Evolutionary conservation across 2,329 filamentous ascomycete species (phyloP).

Genomic region (Berkeleyomyces basicola): DNA sequence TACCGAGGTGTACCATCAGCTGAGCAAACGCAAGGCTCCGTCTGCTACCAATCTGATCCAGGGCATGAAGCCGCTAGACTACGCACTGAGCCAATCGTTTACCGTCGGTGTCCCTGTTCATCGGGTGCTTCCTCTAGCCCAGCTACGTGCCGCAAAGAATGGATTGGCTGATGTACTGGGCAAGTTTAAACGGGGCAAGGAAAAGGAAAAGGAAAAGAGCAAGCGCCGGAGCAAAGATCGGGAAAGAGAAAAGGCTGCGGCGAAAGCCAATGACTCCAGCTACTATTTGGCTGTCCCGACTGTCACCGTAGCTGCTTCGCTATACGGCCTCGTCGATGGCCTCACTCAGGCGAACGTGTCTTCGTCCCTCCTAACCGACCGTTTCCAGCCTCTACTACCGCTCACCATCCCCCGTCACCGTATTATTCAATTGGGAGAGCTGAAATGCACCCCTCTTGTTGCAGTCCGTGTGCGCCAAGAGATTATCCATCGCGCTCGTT

Average conservation of each 20-base stretch:
- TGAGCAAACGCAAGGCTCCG: background rate
- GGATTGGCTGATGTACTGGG: background rate
- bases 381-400: slow-evolving; percentile 25
- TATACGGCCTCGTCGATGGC: slow-evolving; percentile 25
- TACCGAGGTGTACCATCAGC: slow-evolving; percentile 2
- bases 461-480: slow-evolving; percentile 26
- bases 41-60: background rate
- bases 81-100: slow-evolving; percentile 24
- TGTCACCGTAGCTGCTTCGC: slow-evolving; percentile 24
- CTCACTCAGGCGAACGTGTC: slow-evolving; percentile 19
- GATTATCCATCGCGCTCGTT: slow-evolving; percentile 17
- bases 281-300: slow-evolving; percentile 19
- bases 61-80: slow-evolving; percentile 22
- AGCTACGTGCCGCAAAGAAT: slow-evolving; percentile 15
- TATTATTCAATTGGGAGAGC: slow-evolving; percentile 23
- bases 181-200: background rate
- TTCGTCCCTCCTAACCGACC: slow-evolving; percentile 21
- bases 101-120: slow-evolving; percentile 22
- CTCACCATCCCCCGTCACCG: slow-evolving; percentile 23
- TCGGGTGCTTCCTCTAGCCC: slow-evolving; percentile 18
- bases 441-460: slow-evolving; percentile 24
- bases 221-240: slow-evolving; percentile 5
- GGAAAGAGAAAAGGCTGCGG: slow-evolving; percentile 1
- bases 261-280: background rate
- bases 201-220: slow-evolving; percentile 11